Evolutionary conservation across 2,329 filamentous ascomycete genomes (phyloP).

Genomic region (Claviceps pusilla): DNA sequence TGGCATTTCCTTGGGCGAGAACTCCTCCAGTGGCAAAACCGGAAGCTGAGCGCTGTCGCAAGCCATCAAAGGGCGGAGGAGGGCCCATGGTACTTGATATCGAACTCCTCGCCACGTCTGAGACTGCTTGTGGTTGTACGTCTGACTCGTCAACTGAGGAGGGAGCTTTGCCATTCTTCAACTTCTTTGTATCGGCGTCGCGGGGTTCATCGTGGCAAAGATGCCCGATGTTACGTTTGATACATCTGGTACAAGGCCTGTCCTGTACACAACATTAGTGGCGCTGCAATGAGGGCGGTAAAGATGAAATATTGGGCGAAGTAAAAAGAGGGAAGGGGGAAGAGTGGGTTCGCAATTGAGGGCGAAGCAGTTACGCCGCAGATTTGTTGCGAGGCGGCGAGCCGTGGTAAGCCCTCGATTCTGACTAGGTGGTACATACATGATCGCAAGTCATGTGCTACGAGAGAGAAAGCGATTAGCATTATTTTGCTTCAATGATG

Average conservation of each 20-base stretch:
- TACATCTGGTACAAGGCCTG: conserved; percentile 90
- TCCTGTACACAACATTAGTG: conserved; percentile 42
- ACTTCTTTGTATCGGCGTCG: conserved; percentile 66
- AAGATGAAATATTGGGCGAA: neutral
- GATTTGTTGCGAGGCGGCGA: neutral
- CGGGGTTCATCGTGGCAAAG: conserved; percentile 95
- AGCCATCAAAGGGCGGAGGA: conserved; percentile 30
- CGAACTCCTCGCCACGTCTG: conserved; percentile 38
- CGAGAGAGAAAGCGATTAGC: conserved; percentile 10
- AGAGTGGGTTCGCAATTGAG: neutral
- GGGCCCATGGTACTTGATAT: conserved; percentile 42
- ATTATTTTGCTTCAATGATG: neutral
- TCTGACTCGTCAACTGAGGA: conserved; percentile 47
- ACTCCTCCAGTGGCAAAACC: conserved; percentile 27
- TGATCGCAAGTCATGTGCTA: conserved; percentile 90
- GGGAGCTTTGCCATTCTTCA: conserved; percentile 38
- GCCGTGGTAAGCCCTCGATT: neutral
- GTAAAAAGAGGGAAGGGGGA: neutral
- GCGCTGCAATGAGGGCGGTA: conserved; percentile 6
- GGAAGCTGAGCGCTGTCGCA: conserved; percentile 22
- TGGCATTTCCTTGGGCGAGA: conserved; percentile 35
- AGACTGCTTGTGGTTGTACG: conserved; percentile 24
- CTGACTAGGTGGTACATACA: conserved; percentile 38
- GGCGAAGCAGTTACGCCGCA: neutral
- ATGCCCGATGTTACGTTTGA: conserved; percentile 97